Base-by-base conservation (phyloP, 2,329 filamentous ascomycete genomes). In the Blastomyces emzantsi region DNA sequence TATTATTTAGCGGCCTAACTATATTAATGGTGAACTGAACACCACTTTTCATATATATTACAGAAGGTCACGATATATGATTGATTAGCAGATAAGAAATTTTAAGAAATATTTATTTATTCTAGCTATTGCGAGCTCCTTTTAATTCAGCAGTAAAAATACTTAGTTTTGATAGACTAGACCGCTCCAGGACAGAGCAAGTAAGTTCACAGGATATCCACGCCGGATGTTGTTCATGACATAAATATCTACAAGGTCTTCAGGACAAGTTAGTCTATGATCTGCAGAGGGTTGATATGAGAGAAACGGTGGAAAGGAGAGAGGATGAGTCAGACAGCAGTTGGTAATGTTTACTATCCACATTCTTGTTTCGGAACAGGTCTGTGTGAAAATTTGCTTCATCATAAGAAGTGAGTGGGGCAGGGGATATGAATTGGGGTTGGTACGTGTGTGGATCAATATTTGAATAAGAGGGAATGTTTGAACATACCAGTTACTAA, bases 291-390 rank as follows among this genome's bases (percentile, higher is more conserved):
- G 41, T 54, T 36, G 6, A 51, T 51, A 28, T 41, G 5, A 54
- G 25, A 36, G 22, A n/a, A 7, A 51, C 11, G 22, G 47, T 2
- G 22, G 22, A 33, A 36, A 41, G 8, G 28, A 61, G n/a, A 61
- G 66, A 66, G 60, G 56, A 63, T 65, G 60, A 60, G 65, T 82
- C 81, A 82, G 77, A 78, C 74, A 79, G 75, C 75, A 79, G 73
- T 78, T 78, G 75, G 66, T 64, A 67, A 66, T 60, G 77, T 75
- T 73, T 69, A 70, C 65, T 69, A 71, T 80, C 78, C 75, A 75
- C 78, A 80, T 71, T 84, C 79, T 78, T 80, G 82, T 78, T 79
- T 90, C 87, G 89, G 90, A 89, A 90, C 76, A 79, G 76, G 76
- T 79, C 74, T 79, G 77, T 79, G 76, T 85, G 73, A 80, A 80